Evolutionary conservation across 192 early-diverging fungal genomes (phyloP), one percentile per base, ranked within the genome.

Genomic region (Rhizoclosmatium globosum): DNA sequence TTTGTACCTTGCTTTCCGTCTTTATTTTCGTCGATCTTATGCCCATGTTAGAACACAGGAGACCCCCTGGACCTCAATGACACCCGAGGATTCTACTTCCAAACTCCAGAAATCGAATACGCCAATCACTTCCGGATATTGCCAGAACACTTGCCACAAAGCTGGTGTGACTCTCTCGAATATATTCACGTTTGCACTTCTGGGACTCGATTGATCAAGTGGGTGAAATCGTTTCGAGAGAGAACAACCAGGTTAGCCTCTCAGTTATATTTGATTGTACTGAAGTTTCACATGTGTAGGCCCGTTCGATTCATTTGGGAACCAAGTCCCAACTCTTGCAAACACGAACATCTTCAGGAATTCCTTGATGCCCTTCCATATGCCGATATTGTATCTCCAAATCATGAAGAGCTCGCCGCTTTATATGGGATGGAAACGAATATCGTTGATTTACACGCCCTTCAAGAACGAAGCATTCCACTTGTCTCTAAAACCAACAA

Each of bases 291-390:
- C 31, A 31, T 31, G 31, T 31, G 31, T 31, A 31, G 15, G 15
- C 69, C 23, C 17, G 71, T 68, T 13, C 44, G 3, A 17, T 31
- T 77, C n/a, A 41, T 79, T 58, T 79, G 78, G 78, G 78, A 79
- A 61, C 78, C 78, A 2, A 60, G 53, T 46, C 78, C 78, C 21
- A 71, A 70, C 42, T 79, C 71, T 4, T 79, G 78, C 67, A 58
- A 71, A 71, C 43, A 41, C 19, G 69, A 71, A 21, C 21, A 19
- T 4, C 21, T 19, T 39, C 15, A 19, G 6, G 60, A 62, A 7
- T 62, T 62, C 21, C 60, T 9, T 7, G 6, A 4, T 9, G 69
- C 69, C 4, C 38, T 71, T 4, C 47, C 47, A 43, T 56, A 11
- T 48, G 69, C 43, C 11, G 45, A 7, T 39, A 50, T 79, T 21